Base-by-base conservation (phyloP, 2,329 filamentous ascomycete genomes). In the Talaromyces albobiverticillius region DNA sequence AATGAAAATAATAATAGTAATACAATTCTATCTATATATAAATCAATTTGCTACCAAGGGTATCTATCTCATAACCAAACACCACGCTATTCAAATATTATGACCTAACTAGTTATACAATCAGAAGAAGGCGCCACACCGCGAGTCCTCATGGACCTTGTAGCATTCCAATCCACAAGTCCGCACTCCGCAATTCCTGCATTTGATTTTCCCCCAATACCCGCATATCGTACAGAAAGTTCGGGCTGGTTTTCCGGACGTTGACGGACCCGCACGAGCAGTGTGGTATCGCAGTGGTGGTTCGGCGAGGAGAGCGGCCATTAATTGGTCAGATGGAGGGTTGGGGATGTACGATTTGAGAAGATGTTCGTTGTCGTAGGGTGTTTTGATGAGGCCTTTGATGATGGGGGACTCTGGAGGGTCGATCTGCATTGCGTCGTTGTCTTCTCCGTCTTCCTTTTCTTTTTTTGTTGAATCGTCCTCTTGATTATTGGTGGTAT, bases 181-280 rank as follows among this genome's bases (percentile, higher is more conserved):
- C 57, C 76, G 62, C 50, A 72, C 67, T 51, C 72, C 74, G 59
- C 76, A 79, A 52, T 69, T 76, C 62, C 70, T 70, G 61, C 76
- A 79, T 59, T 72, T 70, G 26, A 78, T 71, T 60, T 75, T 74
- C 0, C 76, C 76, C 76, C 76, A 79, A 52, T 79, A 79, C 10
- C 76, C 76, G 59, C 76, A 79, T 57, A 79, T 73, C 46, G 69
- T 70, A 59, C 76, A 79, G 57, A 79, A 79, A 46, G 67, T 60
- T 29, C 76, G 65, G 38, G 64, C 63, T 9, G 75, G 66, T 41
- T 66, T 72, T 5, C 62, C 59, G 1, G 63, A 60, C 1, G 61
- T 49, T 1, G 67, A 63, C 23, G 73, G 67, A 6, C 66, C 70
- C 1, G 73, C 72, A 8, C 76, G 67, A 10, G 76, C 69, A 2